phyloP scores from a whole-genome alignment of 441 rosid species.

The Kokia cookei region DNA sequence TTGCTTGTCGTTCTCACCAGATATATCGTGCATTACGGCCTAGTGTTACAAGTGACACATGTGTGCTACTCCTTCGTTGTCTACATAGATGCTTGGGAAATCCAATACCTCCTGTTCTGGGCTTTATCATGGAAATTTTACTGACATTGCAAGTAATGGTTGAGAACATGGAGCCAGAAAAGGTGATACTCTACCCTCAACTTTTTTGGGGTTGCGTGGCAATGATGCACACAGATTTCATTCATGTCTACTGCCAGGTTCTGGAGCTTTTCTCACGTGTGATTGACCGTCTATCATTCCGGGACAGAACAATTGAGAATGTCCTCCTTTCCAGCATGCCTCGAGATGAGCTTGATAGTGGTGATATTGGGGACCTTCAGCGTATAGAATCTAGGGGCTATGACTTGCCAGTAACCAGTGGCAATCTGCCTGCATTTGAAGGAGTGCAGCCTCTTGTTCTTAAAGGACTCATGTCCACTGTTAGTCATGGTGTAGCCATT shows the following conservation, averaged over 20 bases:
- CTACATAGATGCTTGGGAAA: conserved; percentile 95
- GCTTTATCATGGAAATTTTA: conserved; percentile 94
- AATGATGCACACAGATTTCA: conserved; percentile 98
- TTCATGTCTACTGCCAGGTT: conserved; percentile 95
- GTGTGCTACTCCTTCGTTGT: conserved; percentile 92
- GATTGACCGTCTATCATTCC: conserved; percentile 79
- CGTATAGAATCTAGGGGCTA: conserved; percentile 63
- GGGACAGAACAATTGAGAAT: conserved; percentile 92
- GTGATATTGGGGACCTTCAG: conserved; percentile 61
- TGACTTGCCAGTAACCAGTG: conserved; percentile 59
- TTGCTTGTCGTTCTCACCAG: conserved; percentile 98
- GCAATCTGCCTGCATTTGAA: conserved; percentile 81
- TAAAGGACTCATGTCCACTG: conserved; percentile 93
- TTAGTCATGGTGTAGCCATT: conserved; percentile 83
- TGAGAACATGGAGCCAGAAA: conserved; percentile 99
- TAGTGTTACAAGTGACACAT: conserved; percentile 89
- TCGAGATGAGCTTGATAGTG: conserved; percentile 65
- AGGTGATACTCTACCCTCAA: conserved; percentile 95
- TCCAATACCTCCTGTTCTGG: conserved; percentile 95
- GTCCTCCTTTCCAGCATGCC: conserved; percentile 99
- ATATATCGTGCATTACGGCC: conserved; percentile 97
- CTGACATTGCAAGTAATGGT: conserved; percentile 97
- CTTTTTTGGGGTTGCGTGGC: conserved; percentile 99
- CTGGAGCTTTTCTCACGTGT: conserved; percentile 94
- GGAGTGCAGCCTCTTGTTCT: conserved; percentile 98